Conservation (phyloP, 148 eudicot species). For the Hydrangea macrophylla region DNA sequence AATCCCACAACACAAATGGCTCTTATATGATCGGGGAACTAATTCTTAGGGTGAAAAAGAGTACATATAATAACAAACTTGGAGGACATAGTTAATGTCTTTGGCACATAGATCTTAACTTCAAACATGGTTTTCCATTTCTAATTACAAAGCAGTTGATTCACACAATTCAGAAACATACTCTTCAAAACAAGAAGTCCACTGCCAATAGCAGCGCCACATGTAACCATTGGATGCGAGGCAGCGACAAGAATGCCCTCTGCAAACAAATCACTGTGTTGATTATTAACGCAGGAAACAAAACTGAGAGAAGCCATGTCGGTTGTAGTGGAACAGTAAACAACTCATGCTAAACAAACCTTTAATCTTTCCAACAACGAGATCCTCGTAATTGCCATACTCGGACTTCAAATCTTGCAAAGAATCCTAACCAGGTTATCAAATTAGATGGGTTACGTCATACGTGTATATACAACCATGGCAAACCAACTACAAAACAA, state of each 20-base stretch:
- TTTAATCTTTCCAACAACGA: constrained; percentile 57
- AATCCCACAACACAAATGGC: too few relatives aligned
- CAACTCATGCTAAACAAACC: constrained; percentile 31
- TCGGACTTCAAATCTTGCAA: constrained; percentile 61
- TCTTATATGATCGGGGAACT: too few relatives aligned
- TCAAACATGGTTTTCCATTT: neutral
- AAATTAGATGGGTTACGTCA: too few relatives aligned
- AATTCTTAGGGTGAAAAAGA: too few relatives aligned
- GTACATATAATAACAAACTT: too few relatives aligned
- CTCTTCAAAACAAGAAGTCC: constrained; percentile 63
- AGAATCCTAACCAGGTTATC: constrained; percentile 49
- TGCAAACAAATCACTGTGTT: constrained; percentile 21
- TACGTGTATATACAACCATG: neutral
- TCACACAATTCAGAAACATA: constrained; percentile 21
- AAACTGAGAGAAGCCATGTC: neutral
- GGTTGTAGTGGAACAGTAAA: neutral
- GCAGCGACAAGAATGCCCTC: constrained; percentile 64
- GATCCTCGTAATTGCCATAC: constrained; percentile 50
- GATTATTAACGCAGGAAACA: neutral
- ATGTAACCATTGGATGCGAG: constrained; percentile 59
- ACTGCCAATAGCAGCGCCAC: constrained; percentile 59
- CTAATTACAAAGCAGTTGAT: neutral
- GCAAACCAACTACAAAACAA: neutral
- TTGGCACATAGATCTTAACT: neutral
- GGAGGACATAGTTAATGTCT: neutral